Conservation (phyloP, 1,139 yeast genomes). For the Zygoascus sp. region DNA sequence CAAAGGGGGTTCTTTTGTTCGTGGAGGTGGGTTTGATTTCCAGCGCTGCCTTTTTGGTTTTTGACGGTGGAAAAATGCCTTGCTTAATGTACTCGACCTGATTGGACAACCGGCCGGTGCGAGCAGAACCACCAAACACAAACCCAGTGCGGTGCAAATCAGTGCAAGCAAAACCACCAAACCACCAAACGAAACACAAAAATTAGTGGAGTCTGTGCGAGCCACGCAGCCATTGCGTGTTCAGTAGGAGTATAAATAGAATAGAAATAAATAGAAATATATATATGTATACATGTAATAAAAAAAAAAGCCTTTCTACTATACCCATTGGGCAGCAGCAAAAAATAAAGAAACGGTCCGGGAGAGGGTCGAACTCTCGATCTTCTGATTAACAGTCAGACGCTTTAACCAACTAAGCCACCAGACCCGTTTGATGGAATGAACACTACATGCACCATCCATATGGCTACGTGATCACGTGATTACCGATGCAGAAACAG, state of each 20-base stretch:
- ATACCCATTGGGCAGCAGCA: background rate
- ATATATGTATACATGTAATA: background rate
- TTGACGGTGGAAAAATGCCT: background rate
- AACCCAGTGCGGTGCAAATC: no score
- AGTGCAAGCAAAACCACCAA: no score
- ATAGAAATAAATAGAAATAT: no score
- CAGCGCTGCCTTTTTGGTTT: background rate
- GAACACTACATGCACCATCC: background rate
- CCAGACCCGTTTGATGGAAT: constrained; percentile 1
- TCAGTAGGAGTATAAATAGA: no score
- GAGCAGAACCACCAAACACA: no score
- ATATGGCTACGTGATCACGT: background rate
- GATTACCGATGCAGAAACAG: no score
- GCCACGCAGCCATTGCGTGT: no score
- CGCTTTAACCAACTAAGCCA: constrained; percentile 25
- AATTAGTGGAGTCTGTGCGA: no score
- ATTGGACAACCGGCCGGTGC: no score
- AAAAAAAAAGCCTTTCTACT: background rate
- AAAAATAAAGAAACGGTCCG: constrained; percentile 16
- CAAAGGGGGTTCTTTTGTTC: no score
- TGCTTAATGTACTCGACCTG: background rate
- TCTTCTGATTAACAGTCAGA: constrained; percentile 24
- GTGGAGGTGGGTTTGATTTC: background rate
- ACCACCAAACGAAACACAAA: no score
- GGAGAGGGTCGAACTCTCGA: constrained; percentile 25